phyloP scores from a whole-genome alignment of 306 rosid species.

The Lathyrus aphaca region DNA sequence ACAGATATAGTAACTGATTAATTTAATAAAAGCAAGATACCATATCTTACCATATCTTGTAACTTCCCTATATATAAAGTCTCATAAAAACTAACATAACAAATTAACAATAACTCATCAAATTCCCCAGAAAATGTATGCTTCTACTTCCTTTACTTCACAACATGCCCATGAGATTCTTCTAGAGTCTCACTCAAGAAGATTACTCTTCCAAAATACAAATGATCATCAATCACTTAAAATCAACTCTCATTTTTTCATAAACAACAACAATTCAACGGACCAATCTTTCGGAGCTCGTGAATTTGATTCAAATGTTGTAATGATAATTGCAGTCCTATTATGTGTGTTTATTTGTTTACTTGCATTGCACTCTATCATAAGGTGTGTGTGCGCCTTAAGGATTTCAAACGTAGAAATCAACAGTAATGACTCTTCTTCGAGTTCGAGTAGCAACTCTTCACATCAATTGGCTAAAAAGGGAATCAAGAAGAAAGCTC shows the following conservation, averaged over 20 bases:
- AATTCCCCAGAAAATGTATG: slow-evolving; percentile 47
- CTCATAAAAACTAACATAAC: slow-evolving; percentile 12
- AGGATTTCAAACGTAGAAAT: slow-evolving; percentile 54
- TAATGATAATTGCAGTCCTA: slow-evolving; percentile 84
- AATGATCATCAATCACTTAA: slow-evolving; percentile 28
- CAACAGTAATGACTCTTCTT: slow-evolving; percentile 34
- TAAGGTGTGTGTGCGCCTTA: slow-evolving; percentile 73
- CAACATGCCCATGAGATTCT: slow-evolving; percentile 41
- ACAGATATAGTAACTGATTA: background rate
- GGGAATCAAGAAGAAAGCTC: slow-evolving; percentile 77
- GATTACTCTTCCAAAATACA: slow-evolving; percentile 57
- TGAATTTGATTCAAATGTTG: slow-evolving; percentile 71
- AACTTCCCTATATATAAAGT: slow-evolving; percentile 37
- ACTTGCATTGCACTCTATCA: slow-evolving; percentile 69
- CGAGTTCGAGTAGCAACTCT: background rate
- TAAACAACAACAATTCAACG: slow-evolving; percentile 14
- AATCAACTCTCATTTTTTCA: slow-evolving; percentile 34
- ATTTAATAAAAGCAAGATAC: slow-evolving; percentile 13
- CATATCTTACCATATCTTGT: too few relatives aligned
- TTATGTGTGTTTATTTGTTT: slow-evolving; percentile 81
- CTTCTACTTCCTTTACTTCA: slow-evolving; percentile 46
- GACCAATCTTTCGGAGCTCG: slow-evolving; percentile 40
- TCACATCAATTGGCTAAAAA: slow-evolving; percentile 39
- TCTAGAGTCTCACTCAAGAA: slow-evolving; percentile 58
- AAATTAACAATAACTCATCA: slow-evolving; percentile 27